phyloP scores from a whole-genome alignment of 176 grass and related monocot species.

The Oryza australiensis region DNA sequence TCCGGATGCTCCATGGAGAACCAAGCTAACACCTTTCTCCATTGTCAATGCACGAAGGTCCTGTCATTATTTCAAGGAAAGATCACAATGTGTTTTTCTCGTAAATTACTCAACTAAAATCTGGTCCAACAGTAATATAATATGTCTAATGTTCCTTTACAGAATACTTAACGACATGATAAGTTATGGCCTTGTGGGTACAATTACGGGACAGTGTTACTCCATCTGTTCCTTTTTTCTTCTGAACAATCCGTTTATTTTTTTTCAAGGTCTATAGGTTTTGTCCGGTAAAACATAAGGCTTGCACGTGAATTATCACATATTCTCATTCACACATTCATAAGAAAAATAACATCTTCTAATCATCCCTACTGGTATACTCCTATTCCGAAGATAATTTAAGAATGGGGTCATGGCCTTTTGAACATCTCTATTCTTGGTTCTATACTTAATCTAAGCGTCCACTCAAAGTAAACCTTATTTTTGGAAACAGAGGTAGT shows the following conservation, averaged over 20 bases:
- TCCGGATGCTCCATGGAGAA: conserved; percentile 97
- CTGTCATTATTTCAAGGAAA: conserved; percentile 38
- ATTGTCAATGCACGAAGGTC: conserved; percentile 68
- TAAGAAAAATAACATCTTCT: neutral
- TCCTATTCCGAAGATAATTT: neutral
- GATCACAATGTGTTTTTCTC: neutral
- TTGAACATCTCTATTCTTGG: neutral
- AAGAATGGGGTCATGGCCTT: neutral
- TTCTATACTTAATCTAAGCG: neutral
- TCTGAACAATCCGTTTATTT: neutral
- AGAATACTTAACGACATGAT: neutral
- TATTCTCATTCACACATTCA: neutral
- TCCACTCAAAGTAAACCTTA: neutral
- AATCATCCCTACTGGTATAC: neutral
- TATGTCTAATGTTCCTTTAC: neutral
- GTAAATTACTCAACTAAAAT: neutral
- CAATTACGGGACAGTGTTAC: neutral
- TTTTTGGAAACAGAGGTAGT: neutral
- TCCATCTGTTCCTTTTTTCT: neutral
- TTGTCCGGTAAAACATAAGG: neutral
- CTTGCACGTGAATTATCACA: neutral
- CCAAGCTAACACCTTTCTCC: conserved; percentile 80
- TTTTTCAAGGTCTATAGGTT: neutral
- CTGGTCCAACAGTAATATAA: neutral
- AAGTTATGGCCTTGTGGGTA: neutral